Percentiles rank a stretch among this genome's conserved stretches.
Conservation (phyloP, 139 green algal genomes). For the Volvox africanus region DNA sequence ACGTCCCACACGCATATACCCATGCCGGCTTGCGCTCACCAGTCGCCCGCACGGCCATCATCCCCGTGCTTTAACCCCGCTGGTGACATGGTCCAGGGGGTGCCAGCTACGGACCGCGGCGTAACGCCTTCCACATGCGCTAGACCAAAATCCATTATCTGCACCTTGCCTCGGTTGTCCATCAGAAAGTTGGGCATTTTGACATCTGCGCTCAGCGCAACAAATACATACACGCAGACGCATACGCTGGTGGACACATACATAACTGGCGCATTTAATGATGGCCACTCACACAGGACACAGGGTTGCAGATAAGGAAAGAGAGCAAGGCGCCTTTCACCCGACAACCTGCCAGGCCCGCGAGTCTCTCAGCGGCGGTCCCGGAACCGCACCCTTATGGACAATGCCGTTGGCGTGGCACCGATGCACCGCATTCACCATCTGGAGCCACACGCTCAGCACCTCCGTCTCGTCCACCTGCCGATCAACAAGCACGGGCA, state of each 20-base stretch:
- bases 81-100: conserved; percentile 44
- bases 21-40: too few relatives aligned
- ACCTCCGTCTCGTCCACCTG: conserved; percentile 32
- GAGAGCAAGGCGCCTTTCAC: too few relatives aligned
- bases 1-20: neutral
- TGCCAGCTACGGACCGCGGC: conserved; percentile 21
- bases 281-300: too few relatives aligned
- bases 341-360: too few relatives aligned
- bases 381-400: conserved; percentile 19
- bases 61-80: conserved; percentile 32
- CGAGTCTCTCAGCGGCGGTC: too few relatives aligned
- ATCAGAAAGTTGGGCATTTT: conserved; percentile 50
- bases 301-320: too few relatives aligned
- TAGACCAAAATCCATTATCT: conserved; percentile 42
- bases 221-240: too few relatives aligned
- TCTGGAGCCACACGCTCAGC: conserved; percentile 43
- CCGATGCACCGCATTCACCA: conserved; percentile 27
- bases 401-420: conserved; percentile 21
- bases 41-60: conserved; percentile 45
- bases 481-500: neutral
- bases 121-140: conserved; percentile 34
- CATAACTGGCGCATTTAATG: too few relatives aligned
- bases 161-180: conserved; percentile 2
- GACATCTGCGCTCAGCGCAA: conserved; percentile 9
- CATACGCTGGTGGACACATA: too few relatives aligned